Evolutionary conservation across 305 asterid species (phyloP).

Genomic region (Fraxinus dipetala): DNA sequence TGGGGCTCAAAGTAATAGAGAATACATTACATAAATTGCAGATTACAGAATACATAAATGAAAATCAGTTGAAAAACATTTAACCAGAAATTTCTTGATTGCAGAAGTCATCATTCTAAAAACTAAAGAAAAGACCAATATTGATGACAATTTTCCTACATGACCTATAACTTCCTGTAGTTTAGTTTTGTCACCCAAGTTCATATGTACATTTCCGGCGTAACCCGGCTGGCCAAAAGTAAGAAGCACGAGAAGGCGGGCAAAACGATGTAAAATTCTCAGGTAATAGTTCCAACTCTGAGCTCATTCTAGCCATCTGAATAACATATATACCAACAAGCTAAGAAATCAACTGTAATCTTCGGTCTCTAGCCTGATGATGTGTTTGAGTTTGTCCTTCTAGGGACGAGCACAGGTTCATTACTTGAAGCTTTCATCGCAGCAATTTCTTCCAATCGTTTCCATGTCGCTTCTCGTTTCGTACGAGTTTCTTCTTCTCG

Average conservation of each 20-base stretch:
- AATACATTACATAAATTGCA: slow-evolving; percentile 20
- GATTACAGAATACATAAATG: slow-evolving; percentile 23
- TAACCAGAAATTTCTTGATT: slow-evolving; percentile 30
- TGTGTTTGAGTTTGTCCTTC: slow-evolving; percentile 29
- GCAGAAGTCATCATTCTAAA: slow-evolving; percentile 30
- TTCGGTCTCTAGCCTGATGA: slow-evolving; percentile 41
- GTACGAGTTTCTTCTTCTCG: slow-evolving; percentile 42
- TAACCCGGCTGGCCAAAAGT: slow-evolving; percentile 20
- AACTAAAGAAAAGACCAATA: slow-evolving; percentile 28
- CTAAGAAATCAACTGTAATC: neutral
- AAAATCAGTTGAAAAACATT: slow-evolving; percentile 18
- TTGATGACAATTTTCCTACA: slow-evolving; percentile 36
- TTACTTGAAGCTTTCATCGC: slow-evolving; percentile 60
- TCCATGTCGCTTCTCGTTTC: slow-evolving; percentile 68
- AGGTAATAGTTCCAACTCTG: slow-evolving; percentile 18
- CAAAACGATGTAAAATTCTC: slow-evolving; percentile 17
- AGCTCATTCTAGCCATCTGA: neutral
- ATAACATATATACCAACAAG: neutral
- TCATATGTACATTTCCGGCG: slow-evolving; percentile 54
- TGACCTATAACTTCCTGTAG: slow-evolving; percentile 34
- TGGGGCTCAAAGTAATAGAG: too few relatives aligned
- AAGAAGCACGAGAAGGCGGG: slow-evolving; percentile 20
- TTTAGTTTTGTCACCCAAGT: slow-evolving; percentile 41
- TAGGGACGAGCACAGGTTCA: slow-evolving; percentile 60
- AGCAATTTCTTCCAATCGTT: slow-evolving; percentile 68